phyloP scores from a whole-genome alignment of 2,329 filamentous ascomycete genomes.

The Lecanicillium sp. region DNA sequence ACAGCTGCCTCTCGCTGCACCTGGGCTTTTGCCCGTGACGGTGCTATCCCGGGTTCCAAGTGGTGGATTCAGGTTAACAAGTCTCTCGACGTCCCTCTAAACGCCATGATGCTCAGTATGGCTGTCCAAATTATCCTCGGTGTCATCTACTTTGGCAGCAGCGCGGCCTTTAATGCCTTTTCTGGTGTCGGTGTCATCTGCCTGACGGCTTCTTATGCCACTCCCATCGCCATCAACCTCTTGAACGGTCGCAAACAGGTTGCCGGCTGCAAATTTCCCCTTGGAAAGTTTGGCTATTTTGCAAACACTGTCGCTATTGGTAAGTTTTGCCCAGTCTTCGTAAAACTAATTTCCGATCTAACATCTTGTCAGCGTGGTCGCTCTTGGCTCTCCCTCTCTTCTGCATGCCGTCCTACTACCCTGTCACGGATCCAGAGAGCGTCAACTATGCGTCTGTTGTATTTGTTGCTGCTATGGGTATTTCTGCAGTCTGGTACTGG shows the following conservation, averaged over 20 bases:
- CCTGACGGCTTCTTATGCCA: conserved; percentile 59
- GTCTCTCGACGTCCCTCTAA: conserved; percentile 56
- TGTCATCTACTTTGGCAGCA: conserved; percentile 61
- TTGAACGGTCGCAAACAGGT: conserved; percentile 52
- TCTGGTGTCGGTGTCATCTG: conserved; percentile 63
- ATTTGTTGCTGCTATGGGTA: conserved; percentile 55
- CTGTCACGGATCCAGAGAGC: conserved; percentile 41
- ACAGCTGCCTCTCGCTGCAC: conserved; percentile 59
- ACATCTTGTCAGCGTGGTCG: conserved; percentile 47
- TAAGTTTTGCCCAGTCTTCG: too few species aligned
- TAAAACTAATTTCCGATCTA: conserved; percentile 7
- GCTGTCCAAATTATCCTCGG: conserved; percentile 54
- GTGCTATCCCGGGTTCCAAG: conserved; percentile 55
- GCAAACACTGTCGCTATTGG: conserved; percentile 57
- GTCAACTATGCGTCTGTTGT: conserved; percentile 73
- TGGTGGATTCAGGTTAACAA: conserved; percentile 54
- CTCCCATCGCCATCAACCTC: conserved; percentile 57
- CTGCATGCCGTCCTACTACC: conserved; percentile 61
- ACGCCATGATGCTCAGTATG: conserved; percentile 67
- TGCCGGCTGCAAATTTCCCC: conserved; percentile 46
- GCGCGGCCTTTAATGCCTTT: conserved; percentile 65
- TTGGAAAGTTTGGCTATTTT: conserved; percentile 52
- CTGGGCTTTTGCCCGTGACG: conserved; percentile 64
- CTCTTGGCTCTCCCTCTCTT: conserved; percentile 62
- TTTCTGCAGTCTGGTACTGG: conserved; percentile 60